Evolutionary conservation across 768 basidiomycete genomes (phyloP).

Genomic region (Mycena rebaudengoi): DNA sequence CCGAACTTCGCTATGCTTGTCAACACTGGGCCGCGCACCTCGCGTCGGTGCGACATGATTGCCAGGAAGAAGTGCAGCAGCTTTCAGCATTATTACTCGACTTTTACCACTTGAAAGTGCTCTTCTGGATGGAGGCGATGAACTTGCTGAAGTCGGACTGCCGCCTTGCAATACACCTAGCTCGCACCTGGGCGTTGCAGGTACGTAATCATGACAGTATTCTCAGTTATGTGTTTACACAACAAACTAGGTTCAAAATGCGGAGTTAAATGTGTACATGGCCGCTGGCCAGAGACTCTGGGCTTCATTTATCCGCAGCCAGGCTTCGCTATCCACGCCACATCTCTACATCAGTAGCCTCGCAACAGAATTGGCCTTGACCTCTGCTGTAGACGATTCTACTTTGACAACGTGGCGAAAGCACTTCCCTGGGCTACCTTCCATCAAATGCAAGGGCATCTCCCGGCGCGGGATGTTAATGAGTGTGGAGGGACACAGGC

Average conservation of each 20-base stretch:
- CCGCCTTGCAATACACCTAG: neutral
- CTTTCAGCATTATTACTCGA: neutral
- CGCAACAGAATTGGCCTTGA: neutral
- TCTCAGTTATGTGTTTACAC: neutral
- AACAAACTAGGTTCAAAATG: neutral
- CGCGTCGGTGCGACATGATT: neutral
- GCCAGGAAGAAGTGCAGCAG: neutral
- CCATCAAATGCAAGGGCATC: neutral
- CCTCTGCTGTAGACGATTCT: too few relatives aligned
- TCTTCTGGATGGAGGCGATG: constrained; percentile 13
- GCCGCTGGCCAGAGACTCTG: neutral
- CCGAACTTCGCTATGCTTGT: constrained; percentile 10
- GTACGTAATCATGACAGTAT: neutral
- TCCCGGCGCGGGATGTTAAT: too few relatives aligned
- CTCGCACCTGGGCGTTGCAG: neutral
- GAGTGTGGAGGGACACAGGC: neutral
- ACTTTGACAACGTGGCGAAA: too few relatives aligned
- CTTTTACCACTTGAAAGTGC: neutral
- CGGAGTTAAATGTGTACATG: neutral
- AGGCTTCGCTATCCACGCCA: neutral
- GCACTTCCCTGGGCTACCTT: too few relatives aligned
- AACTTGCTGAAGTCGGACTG: neutral
- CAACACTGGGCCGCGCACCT: neutral
- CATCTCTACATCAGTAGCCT: constrained; percentile 6
- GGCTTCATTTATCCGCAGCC: neutral